Base-by-base conservation (phyloP, 2,329 filamentous ascomycete genomes). In the Emericellopsis cladophorae region DNA sequence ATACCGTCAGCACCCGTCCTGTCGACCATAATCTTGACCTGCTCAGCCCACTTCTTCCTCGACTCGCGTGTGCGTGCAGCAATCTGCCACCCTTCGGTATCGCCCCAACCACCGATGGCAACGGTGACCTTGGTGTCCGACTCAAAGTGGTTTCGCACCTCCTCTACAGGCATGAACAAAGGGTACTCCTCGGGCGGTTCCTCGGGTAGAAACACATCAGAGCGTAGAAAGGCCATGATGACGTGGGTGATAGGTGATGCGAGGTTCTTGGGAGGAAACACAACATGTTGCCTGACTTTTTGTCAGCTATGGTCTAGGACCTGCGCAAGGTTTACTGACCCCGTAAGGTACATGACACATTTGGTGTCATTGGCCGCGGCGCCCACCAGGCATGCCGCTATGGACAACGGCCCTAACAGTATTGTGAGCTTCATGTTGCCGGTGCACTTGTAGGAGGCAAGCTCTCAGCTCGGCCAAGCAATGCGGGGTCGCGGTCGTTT, bases 101-200 rank as follows among this genome's bases (percentile, higher is more conserved):
- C 79, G 0, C 81, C 81, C 82, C 83, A 88, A 40, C 82, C 83
- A 10, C 83, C 83, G 46, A 88, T 76, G 16, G 83, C 81, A 31
- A 87, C 68, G 62, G 81, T 70, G 18, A 87, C 58, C 48, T 81
- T 79, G 16, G 79, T 78, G 22, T 64, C 64, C 0, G 58, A 44
- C 7, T 58, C 57, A 44, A 80, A 76, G 41, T 65, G 59, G 15
- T 52, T 43, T 5, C 76, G 70, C 12, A 69, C 63, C 11, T 64
- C 54, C 4, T 55, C 51, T 2, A 79, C 63, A 2, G 64, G 65
- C 4, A 67, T 72, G 48, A 78, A 79, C 6, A 80, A 55, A 1
- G 70, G 67, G 59, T 69, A 76, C 4, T 36, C 22, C 10, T 36
- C 22, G 1, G 59, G 56, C 0, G 51, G 45, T 10, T 57, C 36